A percentile compares a stretch with the other conserved stretches of the same genome.
phyloP scores from a whole-genome alignment of 2,329 filamentous ascomycete species.

The Hypoxylon sp. region DNA sequence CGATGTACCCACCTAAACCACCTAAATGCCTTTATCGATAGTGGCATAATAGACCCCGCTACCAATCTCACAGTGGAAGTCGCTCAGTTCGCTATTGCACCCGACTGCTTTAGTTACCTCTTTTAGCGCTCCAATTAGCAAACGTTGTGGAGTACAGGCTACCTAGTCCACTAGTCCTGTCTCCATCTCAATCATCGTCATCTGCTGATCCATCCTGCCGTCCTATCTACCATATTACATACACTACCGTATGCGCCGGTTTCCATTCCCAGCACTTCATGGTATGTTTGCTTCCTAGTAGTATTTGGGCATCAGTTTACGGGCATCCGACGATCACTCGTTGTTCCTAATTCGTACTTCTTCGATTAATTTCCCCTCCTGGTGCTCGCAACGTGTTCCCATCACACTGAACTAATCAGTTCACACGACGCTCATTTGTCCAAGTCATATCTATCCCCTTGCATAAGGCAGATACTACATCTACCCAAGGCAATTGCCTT shows the following conservation, averaged over 20 bases:
- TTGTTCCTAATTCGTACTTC: conserved; percentile 30
- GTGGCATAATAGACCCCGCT: conserved; percentile 6
- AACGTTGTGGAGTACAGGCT: not conserved
- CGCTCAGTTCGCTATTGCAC: not conserved
- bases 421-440: conserved; percentile 21
- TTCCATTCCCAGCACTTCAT: conserved; percentile 1
- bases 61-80: not conserved
- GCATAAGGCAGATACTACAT: conserved; percentile 20
- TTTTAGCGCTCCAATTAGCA: conserved; percentile 13
- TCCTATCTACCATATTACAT: conserved; percentile 14
- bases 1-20: conserved; percentile 6
- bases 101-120: not conserved
- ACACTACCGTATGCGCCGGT: conserved; percentile 5
- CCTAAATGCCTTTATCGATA: conserved; percentile 24
- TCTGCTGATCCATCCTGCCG: conserved; percentile 9
- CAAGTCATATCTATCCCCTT: conserved; percentile 28
- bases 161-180: too few relatives aligned
- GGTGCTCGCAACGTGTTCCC: conserved; percentile 26
- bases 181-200: not conserved
- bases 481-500: conserved; percentile 4
- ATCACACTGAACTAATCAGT: conserved; percentile 20
- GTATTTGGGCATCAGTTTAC: conserved; percentile 36
- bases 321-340: conserved; percentile 24
- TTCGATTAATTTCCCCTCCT: conserved; percentile 25
- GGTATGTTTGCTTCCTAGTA: conserved; percentile 25